phyloP scores from a whole-genome alignment of 192 early-diverging fungal genomes.

The Geranomyces variabilis region DNA sequence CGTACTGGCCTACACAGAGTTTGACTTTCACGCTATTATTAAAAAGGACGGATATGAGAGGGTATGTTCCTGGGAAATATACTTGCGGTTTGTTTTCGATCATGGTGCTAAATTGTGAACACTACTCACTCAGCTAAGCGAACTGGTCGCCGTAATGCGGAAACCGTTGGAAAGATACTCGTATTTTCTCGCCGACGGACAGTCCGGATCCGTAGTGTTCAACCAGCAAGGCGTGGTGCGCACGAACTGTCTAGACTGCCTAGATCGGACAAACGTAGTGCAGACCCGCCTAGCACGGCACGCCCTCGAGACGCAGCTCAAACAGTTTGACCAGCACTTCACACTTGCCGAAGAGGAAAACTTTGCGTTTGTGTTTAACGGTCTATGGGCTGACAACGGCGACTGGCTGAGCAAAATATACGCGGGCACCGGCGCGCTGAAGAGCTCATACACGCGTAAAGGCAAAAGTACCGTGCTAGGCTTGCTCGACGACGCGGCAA shows the following conservation, averaged over 20 bases:
- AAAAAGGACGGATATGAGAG: constrained; percentile 80
- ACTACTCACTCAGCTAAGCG: constrained; percentile 29
- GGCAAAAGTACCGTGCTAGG: constrained; percentile 85
- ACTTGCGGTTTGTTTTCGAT: background rate
- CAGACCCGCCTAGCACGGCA: constrained; percentile 59
- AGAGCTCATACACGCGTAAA: constrained; percentile 84
- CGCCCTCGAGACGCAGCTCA: constrained; percentile 20
- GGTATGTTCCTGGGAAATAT: constrained; percentile 40
- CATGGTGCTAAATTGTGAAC: background rate
- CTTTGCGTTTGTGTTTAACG: constrained; percentile 43
- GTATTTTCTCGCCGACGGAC: constrained; percentile 71
- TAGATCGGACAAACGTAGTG: constrained; percentile 94
- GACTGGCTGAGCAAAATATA: constrained; percentile 91
- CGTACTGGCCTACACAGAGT: constrained; percentile 66
- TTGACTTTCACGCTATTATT: constrained; percentile 84
- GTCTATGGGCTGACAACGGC: constrained; percentile 77
- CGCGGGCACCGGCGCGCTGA: constrained; percentile 95
- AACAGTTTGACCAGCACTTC: constrained; percentile 26
- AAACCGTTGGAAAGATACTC: constrained; percentile 60
- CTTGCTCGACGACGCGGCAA: constrained; percentile 89
- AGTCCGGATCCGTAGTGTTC: constrained; percentile 57
- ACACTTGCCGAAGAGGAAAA: constrained; percentile 29
- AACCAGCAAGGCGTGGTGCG: constrained; percentile 84
- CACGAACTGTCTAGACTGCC: constrained; percentile 82
- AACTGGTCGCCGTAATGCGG: constrained; percentile 59